A percentile compares a stretch with the other conserved stretches of the same genome.
These are phyloP conservation scores for Penicillium sumatraense DNA, from an alignment of 2,329 filamentous ascomycete species.

Conservation along the genomic window DNA sequence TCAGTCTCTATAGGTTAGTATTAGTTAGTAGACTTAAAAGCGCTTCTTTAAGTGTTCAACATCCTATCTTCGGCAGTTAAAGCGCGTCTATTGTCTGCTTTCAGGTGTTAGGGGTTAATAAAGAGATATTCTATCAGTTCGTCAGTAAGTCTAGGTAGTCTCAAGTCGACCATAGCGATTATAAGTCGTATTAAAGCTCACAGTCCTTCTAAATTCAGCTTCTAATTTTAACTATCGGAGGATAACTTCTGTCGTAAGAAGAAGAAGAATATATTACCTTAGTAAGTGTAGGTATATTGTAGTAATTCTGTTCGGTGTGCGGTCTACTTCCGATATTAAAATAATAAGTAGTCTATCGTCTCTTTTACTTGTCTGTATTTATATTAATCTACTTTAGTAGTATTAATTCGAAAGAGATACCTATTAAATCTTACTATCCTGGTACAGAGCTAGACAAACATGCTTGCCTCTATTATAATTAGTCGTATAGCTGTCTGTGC, in stretches of 20 bases:
- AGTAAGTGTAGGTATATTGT: too few relatives aligned
- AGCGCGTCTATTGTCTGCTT: too few relatives aligned
- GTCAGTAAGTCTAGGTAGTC: conserved; percentile 24
- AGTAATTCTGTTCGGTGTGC: conserved; percentile 26
- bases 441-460: conserved; percentile 33
- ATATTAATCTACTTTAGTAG: conserved; percentile 10
- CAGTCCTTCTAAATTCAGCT: conserved; percentile 7
- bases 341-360: conserved; percentile 18
- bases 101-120: too few relatives aligned
- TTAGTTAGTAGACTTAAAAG: conserved; percentile 37
- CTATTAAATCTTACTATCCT: conserved; percentile 36
- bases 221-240: too few relatives aligned
- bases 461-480: conserved; percentile 32
- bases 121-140: too few relatives aligned
- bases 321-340: conserved; percentile 28
- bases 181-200: conserved; percentile 35
- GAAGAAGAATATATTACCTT: too few relatives aligned
- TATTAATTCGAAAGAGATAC: conserved; percentile 24
- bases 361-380: not conserved
- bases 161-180: conserved; percentile 32
- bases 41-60: conserved; percentile 32
- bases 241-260: too few relatives aligned
- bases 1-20: conserved; percentile 31
- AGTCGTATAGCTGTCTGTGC: too few relatives aligned
- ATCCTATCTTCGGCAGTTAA: conserved; percentile 39